phyloP scores from a whole-genome alignment of 257 asterid genomes.

The Euphrasia confusa region DNA sequence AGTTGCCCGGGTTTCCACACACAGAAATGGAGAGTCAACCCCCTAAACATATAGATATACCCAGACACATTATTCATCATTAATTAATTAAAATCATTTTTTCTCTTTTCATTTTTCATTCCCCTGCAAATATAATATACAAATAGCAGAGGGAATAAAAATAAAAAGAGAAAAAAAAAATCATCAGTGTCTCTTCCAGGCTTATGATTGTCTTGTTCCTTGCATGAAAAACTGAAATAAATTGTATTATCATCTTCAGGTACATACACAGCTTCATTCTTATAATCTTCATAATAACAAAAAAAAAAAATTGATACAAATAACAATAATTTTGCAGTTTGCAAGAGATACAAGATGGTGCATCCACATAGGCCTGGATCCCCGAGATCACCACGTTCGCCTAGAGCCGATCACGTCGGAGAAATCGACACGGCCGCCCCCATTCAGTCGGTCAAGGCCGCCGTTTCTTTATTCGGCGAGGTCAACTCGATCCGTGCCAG shows the following conservation, averaged over 20 bases:
- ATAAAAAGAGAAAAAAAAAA: background rate
- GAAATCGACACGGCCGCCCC: conserved; percentile 76
- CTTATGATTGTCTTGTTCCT: too few species aligned
- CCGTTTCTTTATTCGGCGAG: conserved; percentile 67
- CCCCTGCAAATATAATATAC: conserved; percentile 28
- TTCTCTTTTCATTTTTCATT: conserved; percentile 26
- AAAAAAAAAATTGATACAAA: too few species aligned
- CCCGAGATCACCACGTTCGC: conserved; percentile 34
- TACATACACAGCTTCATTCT: too few species aligned
- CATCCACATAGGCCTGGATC: conserved; percentile 33
- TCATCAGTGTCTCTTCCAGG: background rate
- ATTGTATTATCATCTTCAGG: too few species aligned
- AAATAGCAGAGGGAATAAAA: conserved; percentile 16
- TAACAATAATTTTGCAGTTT: conserved; percentile 21
- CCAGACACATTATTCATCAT: conserved; percentile 6
- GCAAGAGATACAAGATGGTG: conserved; percentile 24
- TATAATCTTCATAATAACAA: too few species aligned
- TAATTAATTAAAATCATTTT: background rate
- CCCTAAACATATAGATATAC: too few species aligned
- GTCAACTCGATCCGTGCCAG: conserved; percentile 35
- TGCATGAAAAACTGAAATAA: too few species aligned
- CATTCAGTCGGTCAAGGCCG: conserved; percentile 77
- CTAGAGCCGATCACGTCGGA: conserved; percentile 41
- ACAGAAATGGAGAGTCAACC: too few species aligned
- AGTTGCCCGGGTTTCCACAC: too few species aligned